Evolutionary conservation across 768 basidiomycete species (phyloP), one percentile per base, ranked within the genome.

Genomic region (Tephrocybe rancida): DNA sequence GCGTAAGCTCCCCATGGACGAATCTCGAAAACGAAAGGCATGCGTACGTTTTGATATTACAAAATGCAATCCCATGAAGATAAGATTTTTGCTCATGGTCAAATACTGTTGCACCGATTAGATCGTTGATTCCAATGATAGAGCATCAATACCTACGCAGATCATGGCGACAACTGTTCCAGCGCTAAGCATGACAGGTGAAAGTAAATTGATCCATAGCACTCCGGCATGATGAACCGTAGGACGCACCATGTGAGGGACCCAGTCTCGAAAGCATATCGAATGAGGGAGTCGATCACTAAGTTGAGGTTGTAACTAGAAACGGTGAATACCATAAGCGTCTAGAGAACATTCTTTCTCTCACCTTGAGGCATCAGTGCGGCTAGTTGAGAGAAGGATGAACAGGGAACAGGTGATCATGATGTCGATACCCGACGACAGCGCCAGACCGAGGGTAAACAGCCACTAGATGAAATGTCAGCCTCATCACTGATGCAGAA

Each of bases 1-100:
- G 16, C 3, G n/a, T 48, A 21, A 54, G 30, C 18, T 5, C 10
- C 3, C n/a, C n/a, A 11, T 18, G n/a, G n/a, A 38, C n/a, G n/a
- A 11, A 38, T 5, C 19, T 16, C 14, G 21, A 7, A 9, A 16
- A 24, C 5, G 7, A 22, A 14, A 10, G 16, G 38, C 25, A n/a
- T 19, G 58, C 74, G 30, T 35, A 77, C 75, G 43, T 55, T 76
- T 77, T 44, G 64, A 59, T 39, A 76, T 76, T n/a, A 72, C 64
- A 48, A 76, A 75, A 54, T 76, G 75, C 16, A 76, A 49, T 16
- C 71, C 75, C 65, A 76, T 66, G 55, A 77, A 76, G 18, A 76
- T 57, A 3, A 76, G 64, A 43, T 72, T 76, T 25, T 57, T 30
- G 3, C 16, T 6, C 54, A 56, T 52, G 2, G 51, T 32, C n/a